Conservation (phyloP, 768 basidiomycete species). For the Suillus subluteus region DNA sequence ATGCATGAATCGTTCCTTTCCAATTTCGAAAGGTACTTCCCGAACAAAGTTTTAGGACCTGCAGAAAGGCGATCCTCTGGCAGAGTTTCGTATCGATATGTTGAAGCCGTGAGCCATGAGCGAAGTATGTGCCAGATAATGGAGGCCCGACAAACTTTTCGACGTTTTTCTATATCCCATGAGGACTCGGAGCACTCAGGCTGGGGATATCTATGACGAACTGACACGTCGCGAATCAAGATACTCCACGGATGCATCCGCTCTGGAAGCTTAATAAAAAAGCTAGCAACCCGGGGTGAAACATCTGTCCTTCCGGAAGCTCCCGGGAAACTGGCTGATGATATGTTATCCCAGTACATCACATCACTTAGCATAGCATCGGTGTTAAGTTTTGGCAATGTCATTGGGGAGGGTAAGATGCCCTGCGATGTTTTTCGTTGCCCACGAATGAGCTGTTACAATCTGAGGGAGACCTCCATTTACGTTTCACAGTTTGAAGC, state of each 20-base stretch:
- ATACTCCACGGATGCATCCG: neutral
- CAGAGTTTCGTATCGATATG: neutral
- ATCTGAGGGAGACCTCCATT: neutral
- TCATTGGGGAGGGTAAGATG: neutral
- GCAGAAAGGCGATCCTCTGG: neutral
- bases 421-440: constrained; percentile 10
- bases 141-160: neutral
- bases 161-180: neutral
- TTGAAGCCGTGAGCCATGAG: neutral
- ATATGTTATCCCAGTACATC: constrained; percentile 15
- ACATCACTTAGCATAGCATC: constrained; percentile 12
- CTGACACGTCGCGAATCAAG: neutral
- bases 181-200: neutral
- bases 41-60: neutral
- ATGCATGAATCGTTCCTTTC: constrained; percentile 17
- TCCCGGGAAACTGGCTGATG: constrained; percentile 6
- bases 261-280: neutral
- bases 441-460: neutral
- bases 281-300: neutral
- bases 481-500: neutral
- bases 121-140: neutral
- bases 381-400: neutral
- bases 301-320: neutral
- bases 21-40: constrained; percentile 26
- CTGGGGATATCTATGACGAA: neutral